Evolutionary conservation across 176 grass and related monocot genomes (phyloP).

Genomic region (Musa itinerans): DNA sequence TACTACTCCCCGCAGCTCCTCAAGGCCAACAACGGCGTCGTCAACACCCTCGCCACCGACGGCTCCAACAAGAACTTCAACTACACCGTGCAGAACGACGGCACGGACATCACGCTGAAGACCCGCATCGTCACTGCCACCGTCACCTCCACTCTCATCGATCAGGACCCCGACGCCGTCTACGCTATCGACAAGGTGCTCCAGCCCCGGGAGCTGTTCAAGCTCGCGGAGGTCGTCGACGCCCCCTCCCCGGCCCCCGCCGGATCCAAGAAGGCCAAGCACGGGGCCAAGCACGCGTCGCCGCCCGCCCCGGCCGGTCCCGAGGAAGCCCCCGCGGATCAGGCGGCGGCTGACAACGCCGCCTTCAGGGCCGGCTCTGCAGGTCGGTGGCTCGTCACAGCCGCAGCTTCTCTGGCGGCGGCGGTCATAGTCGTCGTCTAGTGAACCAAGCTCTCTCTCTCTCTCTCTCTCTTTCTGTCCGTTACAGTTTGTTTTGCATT

Average conservation of each 20-base stretch:
- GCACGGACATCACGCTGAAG: constrained; percentile 1
- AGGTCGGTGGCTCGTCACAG: not conserved
- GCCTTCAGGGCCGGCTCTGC: not conserved
- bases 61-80: constrained; percentile 1
- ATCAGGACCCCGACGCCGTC: constrained; percentile 12
- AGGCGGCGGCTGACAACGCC: not conserved
- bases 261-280: not conserved
- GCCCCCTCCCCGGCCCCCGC: not conserved
- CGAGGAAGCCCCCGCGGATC: not conserved
- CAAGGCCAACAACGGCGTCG: constrained; percentile 2
- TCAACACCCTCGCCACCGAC: constrained; percentile 15
- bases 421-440: not conserved
- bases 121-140: constrained; percentile 8
- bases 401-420: not conserved
- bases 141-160: constrained; percentile 1
- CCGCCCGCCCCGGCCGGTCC: not conserved
- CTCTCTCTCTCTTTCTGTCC: not conserved
- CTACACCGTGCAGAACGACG: not conserved
- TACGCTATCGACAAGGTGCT: constrained; percentile 12
- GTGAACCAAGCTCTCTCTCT: not conserved
- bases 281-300: not conserved
- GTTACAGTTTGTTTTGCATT: not conserved
- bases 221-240: not conserved
- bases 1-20: constrained; percentile 18
- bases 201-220: constrained; percentile 1